Base-by-base conservation (phyloP, 805 yeast species). In the Candida maris region DNA sequence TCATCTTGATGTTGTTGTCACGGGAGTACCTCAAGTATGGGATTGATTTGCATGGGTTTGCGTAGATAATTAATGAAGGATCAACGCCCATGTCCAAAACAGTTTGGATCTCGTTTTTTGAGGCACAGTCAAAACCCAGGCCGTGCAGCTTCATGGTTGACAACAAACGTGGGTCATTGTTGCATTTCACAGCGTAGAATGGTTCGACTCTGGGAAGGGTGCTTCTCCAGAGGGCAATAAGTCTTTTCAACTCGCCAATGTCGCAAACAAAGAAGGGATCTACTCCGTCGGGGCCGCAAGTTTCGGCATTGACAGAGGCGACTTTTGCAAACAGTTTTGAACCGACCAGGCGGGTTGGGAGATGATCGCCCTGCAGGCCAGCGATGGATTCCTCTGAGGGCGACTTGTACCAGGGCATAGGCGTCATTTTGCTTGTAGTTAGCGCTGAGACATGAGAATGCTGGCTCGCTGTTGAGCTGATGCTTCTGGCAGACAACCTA, bases 121-220 rank as follows among this genome's bases (percentile, higher is more conserved):
- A 85, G 4, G 97, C 97, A 65, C 98, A 91, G 59, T 91, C 98
- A 55, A 91, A 91, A 39, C 82, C 81, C 35, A 79, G 72, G 19
- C 93, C 95, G 45, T 80, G 61, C 3, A 62, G 43, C 3, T 76
- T 78, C 48, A 91, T 69, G 19, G 71, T 59, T 32, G 64, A 55
- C 45, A 91, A 58, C 9, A 91, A 77, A 37, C 64, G 64, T 5
- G 64, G 49, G 56, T 87, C 80, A 25, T 88, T 83, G 67, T 91
- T 91, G 66, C 97, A 91, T 64, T 91, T 91, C 49, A 91, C 93
- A 14, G 98, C 98, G 62, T 89, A 91, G 55, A 73, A 81, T n/a
- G 97, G 96, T 38, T 75, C 73, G 24, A 91, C 81, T 29, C 79
- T 67, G 15, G 96, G 95, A 52, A 91, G 68, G 26, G 67, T 58